phyloP scores from a whole-genome alignment of 2,329 filamentous ascomycete species.

The Phyllosticta citriasiana region DNA sequence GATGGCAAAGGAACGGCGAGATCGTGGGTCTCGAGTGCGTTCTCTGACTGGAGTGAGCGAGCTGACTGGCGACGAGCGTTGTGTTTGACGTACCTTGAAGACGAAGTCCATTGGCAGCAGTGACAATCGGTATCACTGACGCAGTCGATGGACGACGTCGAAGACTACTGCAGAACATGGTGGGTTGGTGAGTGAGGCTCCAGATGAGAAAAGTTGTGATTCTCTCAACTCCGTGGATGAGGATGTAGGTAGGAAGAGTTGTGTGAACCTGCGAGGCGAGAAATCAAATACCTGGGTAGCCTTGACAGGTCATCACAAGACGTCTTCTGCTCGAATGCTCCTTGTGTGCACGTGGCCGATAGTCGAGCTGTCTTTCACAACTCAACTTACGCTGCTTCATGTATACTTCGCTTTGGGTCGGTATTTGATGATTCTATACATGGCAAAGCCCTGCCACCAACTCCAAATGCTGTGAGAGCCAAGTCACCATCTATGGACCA shows the following conservation, averaged over 20 bases:
- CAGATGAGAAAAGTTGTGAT: no score
- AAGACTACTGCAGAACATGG: slow-evolving; percentile 34
- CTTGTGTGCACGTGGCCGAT: no score
- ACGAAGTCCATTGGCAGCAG: slow-evolving; percentile 13
- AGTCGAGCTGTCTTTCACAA: not conserved
- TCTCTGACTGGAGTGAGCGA: not conserved
- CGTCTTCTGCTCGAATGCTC: no score
- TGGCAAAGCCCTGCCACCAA: no score
- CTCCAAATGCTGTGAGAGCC: not conserved
- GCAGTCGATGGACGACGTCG: slow-evolving; percentile 29
- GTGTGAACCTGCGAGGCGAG: not conserved
- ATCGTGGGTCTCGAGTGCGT: slow-evolving; percentile 5
- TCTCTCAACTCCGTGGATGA: not conserved
- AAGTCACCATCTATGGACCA: not conserved
- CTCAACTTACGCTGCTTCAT: not conserved
- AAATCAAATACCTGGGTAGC: not conserved
- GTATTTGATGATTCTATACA: no score
- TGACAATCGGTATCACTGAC: slow-evolving; percentile 26
- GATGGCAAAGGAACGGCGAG: slow-evolving; percentile 6
- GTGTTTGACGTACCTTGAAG: slow-evolving; percentile 20
- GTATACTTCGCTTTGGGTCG: no score
- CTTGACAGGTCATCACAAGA: no score
- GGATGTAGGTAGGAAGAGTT: not conserved
- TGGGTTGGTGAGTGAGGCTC: no score
- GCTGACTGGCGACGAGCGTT: not conserved